Evolutionary conservation across 257 asterid genomes (phyloP).

Genomic region (Nemophila menziesii): DNA sequence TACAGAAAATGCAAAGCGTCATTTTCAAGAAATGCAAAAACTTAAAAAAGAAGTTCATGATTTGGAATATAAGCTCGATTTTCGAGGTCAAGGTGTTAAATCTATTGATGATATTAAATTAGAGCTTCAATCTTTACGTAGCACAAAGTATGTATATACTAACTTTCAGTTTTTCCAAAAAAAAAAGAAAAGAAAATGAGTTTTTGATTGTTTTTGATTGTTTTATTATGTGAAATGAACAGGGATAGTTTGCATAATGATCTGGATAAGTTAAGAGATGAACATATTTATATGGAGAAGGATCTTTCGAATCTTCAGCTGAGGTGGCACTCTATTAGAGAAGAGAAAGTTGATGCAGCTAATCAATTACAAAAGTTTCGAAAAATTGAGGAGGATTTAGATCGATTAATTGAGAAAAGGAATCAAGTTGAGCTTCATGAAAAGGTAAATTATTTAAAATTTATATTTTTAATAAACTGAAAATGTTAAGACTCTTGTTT

Average conservation of each 20-base stretch:
- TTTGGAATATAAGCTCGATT: conserved; percentile 68
- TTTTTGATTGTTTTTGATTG: too few relatives aligned
- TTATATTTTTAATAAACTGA: background rate
- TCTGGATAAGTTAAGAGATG: conserved; percentile 34
- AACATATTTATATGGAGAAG: conserved; percentile 36
- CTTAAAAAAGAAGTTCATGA: conserved; percentile 61
- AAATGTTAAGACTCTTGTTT: background rate
- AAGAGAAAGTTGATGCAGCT: conserved; percentile 49
- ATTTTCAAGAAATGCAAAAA: conserved; percentile 54
- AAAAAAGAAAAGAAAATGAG: too few relatives aligned
- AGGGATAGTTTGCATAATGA: conserved; percentile 53
- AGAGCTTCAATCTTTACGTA: conserved; percentile 54
- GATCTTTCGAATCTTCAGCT: conserved; percentile 40
- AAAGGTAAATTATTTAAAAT: conserved; percentile 84
- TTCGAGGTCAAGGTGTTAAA: conserved; percentile 62
- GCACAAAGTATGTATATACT: conserved; percentile 42
- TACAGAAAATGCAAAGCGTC: conserved; percentile 73
- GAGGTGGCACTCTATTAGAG: conserved; percentile 63
- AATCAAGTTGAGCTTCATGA: conserved; percentile 69
- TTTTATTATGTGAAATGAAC: too few relatives aligned
- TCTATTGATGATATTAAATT: conserved; percentile 50
- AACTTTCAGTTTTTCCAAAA: too few relatives aligned
- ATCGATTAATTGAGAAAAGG: conserved; percentile 54
- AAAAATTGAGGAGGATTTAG: conserved; percentile 68
- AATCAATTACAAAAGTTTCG: conserved; percentile 39